Evolutionary conservation across 495 filamentous ascomycete genomes (phyloP).

Genomic region (Neurospora sp.): DNA sequence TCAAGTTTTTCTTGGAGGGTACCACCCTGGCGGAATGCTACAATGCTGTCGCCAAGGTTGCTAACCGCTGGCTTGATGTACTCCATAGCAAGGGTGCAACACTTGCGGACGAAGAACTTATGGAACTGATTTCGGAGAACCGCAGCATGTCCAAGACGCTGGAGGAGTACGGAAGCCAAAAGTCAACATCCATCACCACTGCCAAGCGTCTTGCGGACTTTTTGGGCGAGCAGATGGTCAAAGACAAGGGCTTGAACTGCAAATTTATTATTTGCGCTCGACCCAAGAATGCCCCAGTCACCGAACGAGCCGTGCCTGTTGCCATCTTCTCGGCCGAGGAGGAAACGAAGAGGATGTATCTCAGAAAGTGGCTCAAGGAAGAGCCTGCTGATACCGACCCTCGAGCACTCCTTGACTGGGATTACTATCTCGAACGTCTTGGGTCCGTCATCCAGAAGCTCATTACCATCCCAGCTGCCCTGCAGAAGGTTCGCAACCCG

Average conservation of each 20-base stretch:
- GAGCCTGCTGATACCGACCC: constrained; percentile 92
- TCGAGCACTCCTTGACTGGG: constrained; percentile 81
- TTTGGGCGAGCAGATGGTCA: constrained; percentile 95
- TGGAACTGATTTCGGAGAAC: constrained; percentile 98
- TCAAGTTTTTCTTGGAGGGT: constrained; percentile 97
- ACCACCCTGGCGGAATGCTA: constrained; percentile 81
- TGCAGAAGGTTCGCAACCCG: constrained; percentile 91
- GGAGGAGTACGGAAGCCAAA: constrained; percentile 90
- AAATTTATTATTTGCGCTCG: constrained; percentile 94
- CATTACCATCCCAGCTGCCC: constrained; percentile 92
- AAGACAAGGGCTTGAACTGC: constrained; percentile 97
- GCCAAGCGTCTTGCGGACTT: constrained; percentile 95
- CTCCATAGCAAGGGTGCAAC: constrained; percentile 77
- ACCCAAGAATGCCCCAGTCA: constrained; percentile 83
- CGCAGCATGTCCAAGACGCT: constrained; percentile 94
- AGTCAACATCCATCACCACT: constrained; percentile 96
- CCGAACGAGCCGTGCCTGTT: constrained; percentile 86
- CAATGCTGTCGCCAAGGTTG: constrained; percentile 83
- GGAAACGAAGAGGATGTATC: constrained; percentile 74
- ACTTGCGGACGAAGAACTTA: constrained; percentile 89
- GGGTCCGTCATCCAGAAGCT: constrained; percentile 97
- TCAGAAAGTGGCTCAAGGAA: constrained; percentile 91
- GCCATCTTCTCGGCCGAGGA: constrained; percentile 94
- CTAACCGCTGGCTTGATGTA: constrained; percentile 92
- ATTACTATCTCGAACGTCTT: constrained; percentile 90